These are phyloP conservation scores for Trichoderma polysporum DNA, from an alignment of 2,329 filamentous ascomycete species.

Conservation along the genomic window DNA sequence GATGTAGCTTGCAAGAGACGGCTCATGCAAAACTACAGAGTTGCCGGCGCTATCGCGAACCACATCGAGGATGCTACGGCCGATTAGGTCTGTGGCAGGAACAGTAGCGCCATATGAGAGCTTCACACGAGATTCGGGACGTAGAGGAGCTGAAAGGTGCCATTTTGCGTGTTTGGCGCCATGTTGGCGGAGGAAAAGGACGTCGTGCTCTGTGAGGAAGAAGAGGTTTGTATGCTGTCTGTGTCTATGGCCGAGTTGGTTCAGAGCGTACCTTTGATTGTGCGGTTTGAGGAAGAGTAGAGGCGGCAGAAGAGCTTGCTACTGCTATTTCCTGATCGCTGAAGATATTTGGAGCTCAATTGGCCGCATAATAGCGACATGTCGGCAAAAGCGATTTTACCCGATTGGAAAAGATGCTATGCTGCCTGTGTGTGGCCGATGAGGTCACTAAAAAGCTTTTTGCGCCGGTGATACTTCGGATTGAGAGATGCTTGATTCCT, in stretches of 20 bases:
- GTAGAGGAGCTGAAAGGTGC: conserved; percentile 40
- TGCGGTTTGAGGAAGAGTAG: conserved; percentile 31
- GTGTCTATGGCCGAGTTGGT: neutral
- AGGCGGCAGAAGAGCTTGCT: conserved; percentile 13
- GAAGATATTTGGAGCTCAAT: neutral
- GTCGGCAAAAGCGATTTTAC: neutral
- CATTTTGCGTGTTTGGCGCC: conserved; percentile 38
- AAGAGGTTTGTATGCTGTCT: neutral
- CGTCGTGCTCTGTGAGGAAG: conserved; percentile 39
- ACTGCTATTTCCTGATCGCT: neutral
- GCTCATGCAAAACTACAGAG: conserved; percentile 58
- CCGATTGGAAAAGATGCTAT: neutral
- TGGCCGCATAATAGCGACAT: conserved; percentile 8
- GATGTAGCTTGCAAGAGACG: conserved; percentile 73
- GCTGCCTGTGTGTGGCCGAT: conserved; percentile 7
- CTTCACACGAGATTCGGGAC: conserved; percentile 32
- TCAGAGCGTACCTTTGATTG: conserved; percentile 28
- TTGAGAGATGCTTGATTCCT: neutral
- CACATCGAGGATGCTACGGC: conserved; percentile 57
- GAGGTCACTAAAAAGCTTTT: conserved; percentile 23
- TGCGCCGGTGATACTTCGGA: conserved; percentile 30
- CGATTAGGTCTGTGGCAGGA: conserved; percentile 60
- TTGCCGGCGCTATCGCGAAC: conserved; percentile 52
- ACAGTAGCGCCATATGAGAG: conserved; percentile 49
- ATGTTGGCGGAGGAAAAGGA: conserved; percentile 42